A percentile compares a stretch with the other conserved stretches of the same genome.
These are phyloP conservation scores for Ascochyta fabae DNA, from an alignment of 2,329 filamentous ascomycete species.

Conservation along the genomic window DNA sequence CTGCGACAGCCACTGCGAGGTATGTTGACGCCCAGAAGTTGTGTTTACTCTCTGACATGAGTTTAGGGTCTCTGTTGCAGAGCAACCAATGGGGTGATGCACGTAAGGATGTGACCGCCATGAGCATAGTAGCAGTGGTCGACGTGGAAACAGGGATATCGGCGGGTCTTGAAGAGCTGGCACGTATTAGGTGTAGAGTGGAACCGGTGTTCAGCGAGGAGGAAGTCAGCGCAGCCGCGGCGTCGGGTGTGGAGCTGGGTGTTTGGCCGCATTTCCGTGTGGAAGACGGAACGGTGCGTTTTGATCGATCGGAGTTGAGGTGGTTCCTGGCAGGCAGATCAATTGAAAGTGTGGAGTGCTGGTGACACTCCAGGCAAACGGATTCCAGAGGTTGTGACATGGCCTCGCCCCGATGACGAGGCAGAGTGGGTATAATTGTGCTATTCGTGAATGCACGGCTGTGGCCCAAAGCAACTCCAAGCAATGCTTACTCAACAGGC, in stretches of 20 bases:
- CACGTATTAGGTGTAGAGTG: conserved; percentile 27
- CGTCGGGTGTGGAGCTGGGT: conserved; percentile 8
- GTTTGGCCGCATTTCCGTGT: conserved; percentile 37
- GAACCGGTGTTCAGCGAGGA: conserved; percentile 17
- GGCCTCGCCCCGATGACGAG: not conserved
- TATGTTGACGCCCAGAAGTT: not conserved
- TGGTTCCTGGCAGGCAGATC: conserved; percentile 43
- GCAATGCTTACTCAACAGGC: conserved; percentile 33
- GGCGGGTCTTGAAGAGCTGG: conserved; percentile 24
- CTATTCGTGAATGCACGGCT: not conserved
- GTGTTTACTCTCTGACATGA: not conserved
- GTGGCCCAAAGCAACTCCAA: conserved; percentile 31
- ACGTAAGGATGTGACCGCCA: conserved; percentile 11
- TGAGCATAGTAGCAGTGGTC: conserved; percentile 25
- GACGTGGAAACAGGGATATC: conserved; percentile 19
- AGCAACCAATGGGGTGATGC: not conserved
- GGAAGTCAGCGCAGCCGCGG: conserved; percentile 18
- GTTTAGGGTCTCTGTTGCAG: conserved; percentile 6
- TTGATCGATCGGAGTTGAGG: conserved; percentile 33
- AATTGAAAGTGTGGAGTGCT: conserved; percentile 47
- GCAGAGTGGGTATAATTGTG: conserved; percentile 24
- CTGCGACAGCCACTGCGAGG: conserved; percentile 13
- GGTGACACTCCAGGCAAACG: conserved; percentile 13
- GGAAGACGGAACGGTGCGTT: conserved; percentile 40
- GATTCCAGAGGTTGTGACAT: not conserved